Evolutionary conservation across 2,329 filamentous ascomycete species (phyloP).

Genomic region (Sporothrix curviconia): DNA sequence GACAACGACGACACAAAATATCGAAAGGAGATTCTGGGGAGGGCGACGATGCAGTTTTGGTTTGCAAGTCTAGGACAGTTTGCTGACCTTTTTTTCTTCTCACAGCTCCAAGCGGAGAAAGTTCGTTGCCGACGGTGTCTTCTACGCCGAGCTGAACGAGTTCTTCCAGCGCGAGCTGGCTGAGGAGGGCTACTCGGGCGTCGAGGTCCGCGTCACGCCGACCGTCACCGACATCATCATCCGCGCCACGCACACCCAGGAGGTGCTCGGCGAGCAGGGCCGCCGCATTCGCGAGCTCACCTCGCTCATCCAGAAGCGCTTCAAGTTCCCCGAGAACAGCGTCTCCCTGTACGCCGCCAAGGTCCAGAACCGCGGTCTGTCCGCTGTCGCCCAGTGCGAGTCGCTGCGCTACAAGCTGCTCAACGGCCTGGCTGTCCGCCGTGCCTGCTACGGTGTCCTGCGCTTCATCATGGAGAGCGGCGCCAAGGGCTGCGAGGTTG

Average conservation of each 20-base stretch:
- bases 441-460: constrained; percentile 99
- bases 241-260: constrained; percentile 99
- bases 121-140: constrained; percentile 97
- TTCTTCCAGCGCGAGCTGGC: constrained; percentile 99
- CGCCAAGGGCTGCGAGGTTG: constrained; percentile 99
- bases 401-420: constrained; percentile 99
- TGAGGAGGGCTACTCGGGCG: constrained; percentile 99
- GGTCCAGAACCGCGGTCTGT: constrained; percentile 99
- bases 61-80: no score
- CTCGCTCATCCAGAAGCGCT: constrained; percentile 99
- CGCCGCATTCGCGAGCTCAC: constrained; percentile 99
- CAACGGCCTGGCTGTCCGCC: constrained; percentile 96
- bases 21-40: not conserved
- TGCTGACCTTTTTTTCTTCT: constrained; percentile 1
- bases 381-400: constrained; percentile 99
- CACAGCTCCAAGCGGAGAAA: constrained; percentile 88
- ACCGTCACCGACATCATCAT: constrained; percentile 99
- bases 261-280: constrained; percentile 99
- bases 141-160: constrained; percentile 99
- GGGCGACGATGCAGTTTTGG: no score
- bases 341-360: constrained; percentile 99
- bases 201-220: constrained; percentile 98
- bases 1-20: not conserved
- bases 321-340: constrained; percentile 99
- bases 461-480: constrained; percentile 99